Base-by-base conservation (phyloP, 768 basidiomycete genomes). In the Tulasnella sp. region DNA sequence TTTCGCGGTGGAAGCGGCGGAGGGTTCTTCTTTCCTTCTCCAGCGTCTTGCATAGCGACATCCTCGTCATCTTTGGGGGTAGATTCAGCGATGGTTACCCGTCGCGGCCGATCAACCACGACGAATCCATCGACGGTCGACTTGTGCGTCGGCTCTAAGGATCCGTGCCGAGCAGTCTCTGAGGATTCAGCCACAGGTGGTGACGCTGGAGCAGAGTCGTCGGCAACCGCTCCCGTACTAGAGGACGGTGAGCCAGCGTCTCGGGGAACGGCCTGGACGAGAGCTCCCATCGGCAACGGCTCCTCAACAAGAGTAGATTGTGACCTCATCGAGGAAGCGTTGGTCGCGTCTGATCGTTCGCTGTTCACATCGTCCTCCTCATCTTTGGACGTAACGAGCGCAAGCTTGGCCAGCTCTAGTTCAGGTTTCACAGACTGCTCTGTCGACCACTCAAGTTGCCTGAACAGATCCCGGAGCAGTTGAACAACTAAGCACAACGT, bases 371-470 rank as follows among this genome's bases (percentile, higher is more conserved):
- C 91, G 74, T 92, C 91, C 79, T 92, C 90, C 78, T 95, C 94
- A 74, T 95, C 94, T 77, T 92, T 87, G 2, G 91, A 90, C 5
- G 94, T 94, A 39, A 95, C 89, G 22, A 97, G 85, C 0, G 94
- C 95, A 26, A 96, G 86, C 78, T 97, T 94, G 7, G 94, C 94
- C 22, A 97, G 84, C 76, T 96, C 92, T 62, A 92, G 81, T 3
- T 88, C 89, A 0, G 94, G 94, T 0, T 92, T 93, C 19, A 97
- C 88, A 16, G 93, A 84, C 5, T 87, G 80, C 1, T 82, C 79
- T 62, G 88, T 85, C 71, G 85, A 84, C 74, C 85, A 86, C 76
- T 93, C 90, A 41, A 97, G 84, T 68, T 89, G 83, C 79, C 83
- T 86, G 81, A 95, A 97, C 3, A 97, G 84, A 16, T 86, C 85